Conservation (phyloP, 2,329 filamentous ascomycete genomes). For the Diaporthe destruens region DNA sequence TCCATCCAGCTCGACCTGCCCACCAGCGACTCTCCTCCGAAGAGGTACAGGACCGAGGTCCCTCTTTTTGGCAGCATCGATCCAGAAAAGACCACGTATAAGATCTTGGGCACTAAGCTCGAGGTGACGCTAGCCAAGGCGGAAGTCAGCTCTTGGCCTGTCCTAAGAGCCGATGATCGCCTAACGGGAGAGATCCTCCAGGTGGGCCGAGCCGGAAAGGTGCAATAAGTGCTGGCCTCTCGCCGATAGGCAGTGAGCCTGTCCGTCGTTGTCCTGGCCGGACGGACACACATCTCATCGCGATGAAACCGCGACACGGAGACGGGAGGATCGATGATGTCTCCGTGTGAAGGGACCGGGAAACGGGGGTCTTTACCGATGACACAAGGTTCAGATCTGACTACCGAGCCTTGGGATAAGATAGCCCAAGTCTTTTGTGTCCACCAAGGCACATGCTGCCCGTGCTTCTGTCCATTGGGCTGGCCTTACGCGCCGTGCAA, state of each 20-base stretch:
- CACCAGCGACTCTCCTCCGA: slow-evolving; percentile 82
- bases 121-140: slow-evolving; percentile 81
- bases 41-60: slow-evolving; percentile 81
- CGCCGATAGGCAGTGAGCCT: slow-evolving; percentile 15
- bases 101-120: slow-evolving; percentile 89
- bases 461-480: slow-evolving; percentile 9
- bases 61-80: slow-evolving; percentile 84
- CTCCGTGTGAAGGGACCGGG: background rate
- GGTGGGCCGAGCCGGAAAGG: slow-evolving; percentile 79
- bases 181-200: slow-evolving; percentile 85
- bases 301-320: slow-evolving; percentile 12
- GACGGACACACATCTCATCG: background rate
- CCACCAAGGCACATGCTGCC: slow-evolving; percentile 3
- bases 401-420: slow-evolving; percentile 7
- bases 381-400: slow-evolving; percentile 17
- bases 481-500: slow-evolving; percentile 9
- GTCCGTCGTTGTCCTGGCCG: background rate
- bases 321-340: background rate
- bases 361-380: background rate
- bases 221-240: slow-evolving; percentile 41
- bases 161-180: slow-evolving; percentile 82
- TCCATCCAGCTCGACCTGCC: slow-evolving; percentile 82
- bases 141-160: slow-evolving; percentile 85
- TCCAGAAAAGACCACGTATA: slow-evolving; percentile 78
- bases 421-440: background rate